phyloP scores from a whole-genome alignment of 805 yeast species.

The Hanseniaspora thailandica region DNA sequence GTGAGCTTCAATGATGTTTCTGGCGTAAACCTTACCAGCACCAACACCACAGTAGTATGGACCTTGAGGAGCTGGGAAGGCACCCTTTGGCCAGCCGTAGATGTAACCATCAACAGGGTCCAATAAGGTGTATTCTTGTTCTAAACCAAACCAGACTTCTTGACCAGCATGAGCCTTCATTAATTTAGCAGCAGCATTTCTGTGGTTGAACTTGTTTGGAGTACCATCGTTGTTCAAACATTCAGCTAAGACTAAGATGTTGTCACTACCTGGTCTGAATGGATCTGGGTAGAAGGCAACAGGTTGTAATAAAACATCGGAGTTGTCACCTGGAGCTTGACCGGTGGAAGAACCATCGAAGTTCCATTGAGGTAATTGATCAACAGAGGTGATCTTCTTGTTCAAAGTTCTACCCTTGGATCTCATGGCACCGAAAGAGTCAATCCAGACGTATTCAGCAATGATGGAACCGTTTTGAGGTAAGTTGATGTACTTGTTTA shows the following conservation, averaged over 20 bases:
- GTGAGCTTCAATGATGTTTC: constrained; percentile 98
- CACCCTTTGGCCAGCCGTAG: constrained; percentile 99
- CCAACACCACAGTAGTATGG: constrained; percentile 99
- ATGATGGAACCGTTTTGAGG: constrained; percentile 76
- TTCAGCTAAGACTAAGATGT: constrained; percentile 87
- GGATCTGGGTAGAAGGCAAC: constrained; percentile 92
- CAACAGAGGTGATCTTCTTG: constrained; percentile 56
- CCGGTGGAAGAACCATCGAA: constrained; percentile 97
- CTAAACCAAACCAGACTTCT: constrained; percentile 93
- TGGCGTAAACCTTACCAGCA: constrained; percentile 92
- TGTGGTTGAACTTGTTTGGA: constrained; percentile 96
- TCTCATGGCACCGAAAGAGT: constrained; percentile 79
- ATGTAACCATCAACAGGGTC: constrained; percentile 71
- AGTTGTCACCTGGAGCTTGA: constrained; percentile 97
- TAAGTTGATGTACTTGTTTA: constrained; percentile 71
- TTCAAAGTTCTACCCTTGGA: constrained; percentile 84
- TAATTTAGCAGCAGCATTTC: constrained; percentile 90
- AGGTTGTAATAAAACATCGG: constrained; percentile 93
- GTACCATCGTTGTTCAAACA: constrained; percentile 98
- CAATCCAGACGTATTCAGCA: constrained; percentile 98
- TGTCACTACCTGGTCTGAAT: constrained; percentile 85
- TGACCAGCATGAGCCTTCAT: constrained; percentile 82
- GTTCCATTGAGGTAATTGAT: constrained; percentile 97
- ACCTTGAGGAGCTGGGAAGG: constrained; percentile 99
- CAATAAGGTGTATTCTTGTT: constrained; percentile 95